These are phyloP conservation scores for Fusarium sp. DNA, from an alignment of 2,329 filamentous ascomycete genomes.

Conservation along the genomic window DNA sequence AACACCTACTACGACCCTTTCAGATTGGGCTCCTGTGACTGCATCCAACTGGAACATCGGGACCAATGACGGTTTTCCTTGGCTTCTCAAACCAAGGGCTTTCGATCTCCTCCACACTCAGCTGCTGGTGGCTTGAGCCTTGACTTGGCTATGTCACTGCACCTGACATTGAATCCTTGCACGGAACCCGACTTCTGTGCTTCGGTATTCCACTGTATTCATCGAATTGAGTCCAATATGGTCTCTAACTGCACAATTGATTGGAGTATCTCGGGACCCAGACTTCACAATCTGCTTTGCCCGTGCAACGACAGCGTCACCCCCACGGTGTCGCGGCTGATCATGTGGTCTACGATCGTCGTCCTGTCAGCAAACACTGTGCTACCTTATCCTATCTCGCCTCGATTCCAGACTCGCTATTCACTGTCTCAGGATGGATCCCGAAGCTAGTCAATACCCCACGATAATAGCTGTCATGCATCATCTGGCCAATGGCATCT, in stretches of 20 bases:
- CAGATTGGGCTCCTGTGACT: background rate
- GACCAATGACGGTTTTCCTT: background rate
- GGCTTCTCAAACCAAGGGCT: background rate
- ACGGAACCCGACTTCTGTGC: slow-evolving; percentile 7
- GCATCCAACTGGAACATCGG: background rate
- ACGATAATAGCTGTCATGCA: slow-evolving; percentile 28
- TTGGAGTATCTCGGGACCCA: slow-evolving; percentile 17
- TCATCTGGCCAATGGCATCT: slow-evolving; percentile 18
- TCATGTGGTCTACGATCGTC: slow-evolving; percentile 31
- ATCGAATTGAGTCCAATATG: background rate
- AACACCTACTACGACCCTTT: background rate
- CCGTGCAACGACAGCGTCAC: slow-evolving; percentile 17
- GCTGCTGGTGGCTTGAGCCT: slow-evolving; percentile 18
- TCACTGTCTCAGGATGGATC: slow-evolving; percentile 9
- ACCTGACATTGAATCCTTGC: slow-evolving; percentile 9
- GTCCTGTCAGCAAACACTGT: slow-evolving; percentile 32
- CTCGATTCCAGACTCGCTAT: slow-evolving; percentile 20
- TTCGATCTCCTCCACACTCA: background rate
- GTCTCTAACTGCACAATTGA: slow-evolving; percentile 4
- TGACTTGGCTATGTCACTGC: slow-evolving; percentile 9
- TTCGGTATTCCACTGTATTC: background rate
- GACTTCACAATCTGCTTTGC: slow-evolving; percentile 33
- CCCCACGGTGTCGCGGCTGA: slow-evolving; percentile 22
- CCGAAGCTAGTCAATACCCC: slow-evolving; percentile 26
- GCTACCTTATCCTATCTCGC: slow-evolving; percentile 6